Conservation (phyloP, 1,284 basidiomycete species). For the Anthracocystis walkeri region DNA sequence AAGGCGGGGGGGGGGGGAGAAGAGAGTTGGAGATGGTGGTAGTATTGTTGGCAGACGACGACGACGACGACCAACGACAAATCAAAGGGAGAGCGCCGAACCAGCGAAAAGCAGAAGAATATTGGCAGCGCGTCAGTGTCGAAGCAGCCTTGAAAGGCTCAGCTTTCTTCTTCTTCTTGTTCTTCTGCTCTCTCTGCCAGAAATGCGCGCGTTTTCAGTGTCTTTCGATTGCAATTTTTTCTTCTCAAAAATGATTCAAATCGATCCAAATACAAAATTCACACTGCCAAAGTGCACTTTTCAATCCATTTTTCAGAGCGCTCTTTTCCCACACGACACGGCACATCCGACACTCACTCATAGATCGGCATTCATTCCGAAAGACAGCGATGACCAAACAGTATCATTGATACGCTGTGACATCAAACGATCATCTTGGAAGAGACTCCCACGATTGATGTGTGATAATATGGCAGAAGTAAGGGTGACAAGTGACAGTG, state of each 20-base stretch:
- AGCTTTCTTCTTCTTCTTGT: not conserved
- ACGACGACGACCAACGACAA: slow-evolving; percentile 4
- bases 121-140: slow-evolving; percentile 9
- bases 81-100: no score
- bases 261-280: not conserved
- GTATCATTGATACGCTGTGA: not conserved
- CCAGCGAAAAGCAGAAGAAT: no score
- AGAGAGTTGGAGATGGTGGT: slow-evolving; percentile 34
- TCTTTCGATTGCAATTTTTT: slow-evolving; percentile 8
- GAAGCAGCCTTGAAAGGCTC: not conserved
- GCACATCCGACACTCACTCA: no score
- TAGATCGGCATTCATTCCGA: slow-evolving; percentile 1
- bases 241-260: slow-evolving; percentile 1
- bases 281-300: not conserved
- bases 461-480: not conserved
- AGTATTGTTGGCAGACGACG: slow-evolving; percentile 13
- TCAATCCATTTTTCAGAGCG: not conserved
- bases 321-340: no score
- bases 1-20: slow-evolving; percentile 22
- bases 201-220: slow-evolving; percentile 5
- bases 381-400: not conserved
- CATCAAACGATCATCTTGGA: not conserved
- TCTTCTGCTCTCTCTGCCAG: not conserved
- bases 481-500: not conserved
- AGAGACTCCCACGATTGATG: not conserved